Base-by-base conservation (phyloP, 495 filamentous ascomycete genomes). In the Annulohypoxylon nitens region DNA sequence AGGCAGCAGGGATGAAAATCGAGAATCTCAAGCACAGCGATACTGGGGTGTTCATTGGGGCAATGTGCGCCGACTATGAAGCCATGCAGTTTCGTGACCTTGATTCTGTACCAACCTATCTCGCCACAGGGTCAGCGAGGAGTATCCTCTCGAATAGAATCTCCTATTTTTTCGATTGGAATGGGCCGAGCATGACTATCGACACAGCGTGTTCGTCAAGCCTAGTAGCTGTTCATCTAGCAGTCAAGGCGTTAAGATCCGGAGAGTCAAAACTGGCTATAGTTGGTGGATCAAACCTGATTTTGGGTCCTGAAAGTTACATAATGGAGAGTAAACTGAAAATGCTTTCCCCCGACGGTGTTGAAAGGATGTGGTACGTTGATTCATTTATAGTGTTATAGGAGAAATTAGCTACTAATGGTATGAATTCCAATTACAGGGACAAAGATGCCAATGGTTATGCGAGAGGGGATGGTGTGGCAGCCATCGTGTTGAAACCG, bases 381-480 rank as follows among this genome's bases (percentile, higher is more conserved):
- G 10, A 11, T 3, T 41, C 10, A 41, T 12, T 12, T 11, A 23
- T 11, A 23, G 37, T 41, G 3, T 41, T 41, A 36, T 36, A 41
- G 12, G 3, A 41, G 7, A 41, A 12, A 12, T 41, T 12, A 10
- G n/a, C n/a, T n/a, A 23, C 37, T 41, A 41, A 41, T 12, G 12
- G 10, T 12, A 41, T 12, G 7, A 41, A 41, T 75, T 61, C 20
- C 20, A 23, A 0, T 90, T 77, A 84, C 43, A 85, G 89, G 70
- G 87, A 89, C 67, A 78, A 80, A 0, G 51, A 63, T 0, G 90
- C 89, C 0, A 79, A 90, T 75, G 90, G 90, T 0, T 92, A 89
- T 76, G 87, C 76, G 0, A 78, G 90, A 4, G 90, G 81, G 1
- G 90, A 93, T 60, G 90, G 83, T 0, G 64, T 89, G 16, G 83